Evolutionary conservation across 2,329 filamentous ascomycete genomes (phyloP).

Genomic region (Diaporthe citri): DNA sequence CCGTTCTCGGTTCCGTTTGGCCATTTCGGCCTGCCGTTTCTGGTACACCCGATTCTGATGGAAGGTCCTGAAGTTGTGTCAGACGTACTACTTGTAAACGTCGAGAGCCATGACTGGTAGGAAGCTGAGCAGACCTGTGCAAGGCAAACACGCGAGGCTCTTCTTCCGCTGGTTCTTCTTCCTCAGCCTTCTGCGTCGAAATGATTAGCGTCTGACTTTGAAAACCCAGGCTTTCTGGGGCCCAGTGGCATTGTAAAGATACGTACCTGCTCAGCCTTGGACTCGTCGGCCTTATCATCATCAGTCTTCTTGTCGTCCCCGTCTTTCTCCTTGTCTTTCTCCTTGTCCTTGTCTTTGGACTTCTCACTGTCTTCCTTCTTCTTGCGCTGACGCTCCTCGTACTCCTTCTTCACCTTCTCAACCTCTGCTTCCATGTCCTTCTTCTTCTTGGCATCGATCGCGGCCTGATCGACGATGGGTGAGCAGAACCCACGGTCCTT

Average conservation of each 20-base stretch:
- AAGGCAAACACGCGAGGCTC: constrained; percentile 86
- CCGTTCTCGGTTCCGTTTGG: constrained; percentile 85
- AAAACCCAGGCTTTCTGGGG: not conserved
- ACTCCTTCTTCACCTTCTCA: constrained; percentile 78
- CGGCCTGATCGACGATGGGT: constrained; percentile 78
- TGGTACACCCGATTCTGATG: constrained; percentile 87
- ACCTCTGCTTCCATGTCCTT: constrained; percentile 75
- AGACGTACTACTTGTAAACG: not conserved
- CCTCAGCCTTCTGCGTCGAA: constrained; percentile 53
- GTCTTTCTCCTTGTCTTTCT: constrained; percentile 57
- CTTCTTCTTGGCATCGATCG: constrained; percentile 74
- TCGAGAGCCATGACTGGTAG: constrained; percentile 39
- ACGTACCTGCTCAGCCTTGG: constrained; percentile 48
- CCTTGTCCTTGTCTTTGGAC: constrained; percentile 62
- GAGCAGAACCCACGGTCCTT: constrained; percentile 85
- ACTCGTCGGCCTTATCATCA: constrained; percentile 51
- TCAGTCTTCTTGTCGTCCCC: constrained; percentile 55
- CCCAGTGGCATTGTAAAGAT: constrained; percentile 6
- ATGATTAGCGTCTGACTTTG: constrained; percentile 52
- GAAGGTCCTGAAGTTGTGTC: constrained; percentile 73
- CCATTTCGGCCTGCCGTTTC: constrained; percentile 81
- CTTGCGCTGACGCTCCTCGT: constrained; percentile 78
- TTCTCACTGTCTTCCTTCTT: constrained; percentile 75
- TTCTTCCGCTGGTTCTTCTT: constrained; percentile 64
- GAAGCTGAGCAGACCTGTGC: constrained; percentile 71